Percentiles rank a stretch among this genome's conserved stretches.
Evolutionary conservation across 1,284 basidiomycete species (phyloP).

Genomic region (Ganoderma boninense): DNA sequence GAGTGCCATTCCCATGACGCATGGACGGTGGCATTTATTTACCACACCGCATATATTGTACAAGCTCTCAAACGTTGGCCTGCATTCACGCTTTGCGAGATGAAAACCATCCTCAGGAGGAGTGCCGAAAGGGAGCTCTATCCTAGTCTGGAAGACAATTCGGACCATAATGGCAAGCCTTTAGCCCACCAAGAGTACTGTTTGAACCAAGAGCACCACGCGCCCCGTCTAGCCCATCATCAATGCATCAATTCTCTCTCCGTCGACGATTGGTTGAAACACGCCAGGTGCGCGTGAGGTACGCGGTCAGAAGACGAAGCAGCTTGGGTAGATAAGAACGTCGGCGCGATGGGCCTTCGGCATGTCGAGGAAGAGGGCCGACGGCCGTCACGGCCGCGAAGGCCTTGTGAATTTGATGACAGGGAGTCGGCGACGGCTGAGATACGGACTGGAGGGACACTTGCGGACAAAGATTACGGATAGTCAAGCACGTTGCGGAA

Average conservation of each 20-base stretch:
- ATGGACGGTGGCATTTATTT: neutral
- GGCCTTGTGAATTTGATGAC: constrained; percentile 32
- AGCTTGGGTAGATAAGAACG: neutral
- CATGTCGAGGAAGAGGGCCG: too few relatives aligned
- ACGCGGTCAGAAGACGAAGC: neutral
- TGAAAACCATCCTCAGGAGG: neutral
- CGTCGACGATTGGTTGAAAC: neutral
- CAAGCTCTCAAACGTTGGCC: neutral
- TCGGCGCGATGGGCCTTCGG: neutral
- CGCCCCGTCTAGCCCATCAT: neutral
- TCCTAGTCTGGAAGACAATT: neutral
- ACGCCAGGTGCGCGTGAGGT: neutral
- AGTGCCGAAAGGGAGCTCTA: neutral
- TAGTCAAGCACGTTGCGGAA: constrained; percentile 33
- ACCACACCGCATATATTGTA: neutral
- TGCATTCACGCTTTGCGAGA: neutral
- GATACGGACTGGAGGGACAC: too few relatives aligned
- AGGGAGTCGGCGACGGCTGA: neutral
- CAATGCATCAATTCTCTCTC: constrained; percentile 7
- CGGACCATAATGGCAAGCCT: too few relatives aligned
- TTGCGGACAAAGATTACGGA: too few relatives aligned
- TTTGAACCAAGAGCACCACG: neutral
- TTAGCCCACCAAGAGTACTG: neutral
- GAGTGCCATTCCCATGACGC: neutral
- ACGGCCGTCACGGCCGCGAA: too few relatives aligned